Base-by-base conservation (phyloP, 176 grass and related monocot genomes). In the Paspalum notatum region DNA sequence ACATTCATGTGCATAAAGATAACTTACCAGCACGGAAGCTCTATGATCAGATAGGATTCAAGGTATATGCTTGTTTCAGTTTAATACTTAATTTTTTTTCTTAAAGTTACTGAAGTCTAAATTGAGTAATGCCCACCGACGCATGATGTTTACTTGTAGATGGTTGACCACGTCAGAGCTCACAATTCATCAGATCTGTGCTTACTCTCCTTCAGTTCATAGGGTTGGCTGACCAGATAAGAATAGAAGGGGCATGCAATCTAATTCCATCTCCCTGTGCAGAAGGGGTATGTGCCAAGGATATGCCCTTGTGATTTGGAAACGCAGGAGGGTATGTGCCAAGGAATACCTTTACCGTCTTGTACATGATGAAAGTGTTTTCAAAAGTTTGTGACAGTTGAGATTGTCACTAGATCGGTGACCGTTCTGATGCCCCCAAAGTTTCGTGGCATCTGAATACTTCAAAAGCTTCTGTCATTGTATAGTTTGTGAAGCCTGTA, bases 1-100 rank as follows among this genome's bases (percentile, higher is more conserved):
- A 82, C 70, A 88, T 91, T 63, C 89, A 94, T 85, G 92, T 94
- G 51, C 77, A 85, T 75, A 89, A 84, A 75, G 86, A 94, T 61
- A 94, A 94, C 68, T 14, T 78, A 27, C 84, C 86, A 51, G 92
- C 92, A 24, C 69, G 54, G 69, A 91, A 66, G 48, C 71, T 94
- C 18, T 94, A 94, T 79, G 56, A 89, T 78, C 21, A 79, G 27
- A 75, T 91, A 62, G 92, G 92, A 75, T 94, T 94, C 81, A 76
- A 85, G 92, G 92, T 91, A 87, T 84, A 50, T 77, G n/a, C 45
- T 81, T 37, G 25, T 76, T 24, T 66, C 22, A 59, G 2, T 74
- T 66, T 51, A 52, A 22, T 26, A 42, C 55, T 80, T 14, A 20
- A 40, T 17, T 24, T 9, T 24, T 9, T n/a, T 22, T 10, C 2